Percentiles rank a stretch among this genome's conserved stretches.
phyloP scores from a whole-genome alignment of 2,329 filamentous ascomycete species.

The Ampelomyces quisqualis region DNA sequence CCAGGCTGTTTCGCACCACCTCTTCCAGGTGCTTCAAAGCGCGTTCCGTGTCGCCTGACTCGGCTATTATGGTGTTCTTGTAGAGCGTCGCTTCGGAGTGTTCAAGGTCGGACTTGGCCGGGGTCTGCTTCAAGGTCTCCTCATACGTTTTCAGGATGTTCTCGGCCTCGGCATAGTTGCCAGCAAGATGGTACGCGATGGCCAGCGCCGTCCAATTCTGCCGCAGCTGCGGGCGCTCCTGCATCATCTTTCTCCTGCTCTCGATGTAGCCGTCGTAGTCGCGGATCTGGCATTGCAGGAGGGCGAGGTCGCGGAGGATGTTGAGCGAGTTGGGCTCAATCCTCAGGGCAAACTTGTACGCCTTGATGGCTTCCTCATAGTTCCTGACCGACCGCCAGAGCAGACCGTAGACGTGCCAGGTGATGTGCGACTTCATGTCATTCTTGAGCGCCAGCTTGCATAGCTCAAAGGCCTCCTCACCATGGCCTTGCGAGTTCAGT shows the following conservation, averaged over 20 bases:
- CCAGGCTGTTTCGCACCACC: slow-evolving; percentile 74
- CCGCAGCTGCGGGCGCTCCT: slow-evolving; percentile 74
- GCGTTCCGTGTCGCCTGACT: slow-evolving; percentile 77
- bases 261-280: slow-evolving; percentile 93
- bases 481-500: slow-evolving; percentile 87
- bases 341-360: slow-evolving; percentile 91
- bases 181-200: slow-evolving; percentile 87
- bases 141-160: slow-evolving; percentile 90
- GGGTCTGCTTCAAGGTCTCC: slow-evolving; percentile 81
- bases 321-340: slow-evolving; percentile 92
- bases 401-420: slow-evolving; percentile 98
- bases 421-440: slow-evolving; percentile 99
- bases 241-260: slow-evolving; percentile 84
- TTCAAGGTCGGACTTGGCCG: slow-evolving; percentile 78
- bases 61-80: slow-evolving; percentile 92
- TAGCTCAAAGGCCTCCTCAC: slow-evolving; percentile 89
- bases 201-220: slow-evolving; percentile 98
- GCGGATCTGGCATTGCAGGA: slow-evolving; percentile 93
- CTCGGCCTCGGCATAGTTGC: slow-evolving; percentile 82
- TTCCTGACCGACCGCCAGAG: slow-evolving; percentile 94
- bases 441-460: slow-evolving; percentile 90
- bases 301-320: slow-evolving; percentile 89
- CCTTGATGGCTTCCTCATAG: slow-evolving; percentile 98
- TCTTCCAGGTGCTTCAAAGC: slow-evolving; percentile 84
- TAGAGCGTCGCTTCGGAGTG: slow-evolving; percentile 93